A percentile compares a stretch with the other conserved stretches of the same genome.
Evolutionary conservation across 73 alveolate species (phyloP).

Genomic region (Tetrahymena elliotti): DNA sequence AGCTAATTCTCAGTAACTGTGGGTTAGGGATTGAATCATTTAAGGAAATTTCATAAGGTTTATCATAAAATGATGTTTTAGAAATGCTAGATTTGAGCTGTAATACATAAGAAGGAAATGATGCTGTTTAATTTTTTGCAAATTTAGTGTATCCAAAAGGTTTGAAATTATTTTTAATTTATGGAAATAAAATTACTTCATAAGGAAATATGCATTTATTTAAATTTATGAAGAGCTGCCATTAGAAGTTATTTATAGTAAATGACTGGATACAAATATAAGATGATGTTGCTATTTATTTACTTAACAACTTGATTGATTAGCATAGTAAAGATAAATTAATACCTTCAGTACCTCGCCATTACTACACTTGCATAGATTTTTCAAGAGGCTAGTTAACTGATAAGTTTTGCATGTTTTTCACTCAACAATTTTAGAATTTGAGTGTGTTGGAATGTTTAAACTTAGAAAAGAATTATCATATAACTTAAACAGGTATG

Average conservation of each 20-base stretch:
- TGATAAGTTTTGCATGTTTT: background rate
- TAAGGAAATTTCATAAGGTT: background rate
- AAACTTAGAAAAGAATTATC: background rate
- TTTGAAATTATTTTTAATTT: background rate
- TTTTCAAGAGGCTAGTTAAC: background rate
- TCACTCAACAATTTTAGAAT: background rate
- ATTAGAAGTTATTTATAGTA: background rate
- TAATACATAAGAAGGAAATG: background rate
- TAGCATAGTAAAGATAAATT: background rate
- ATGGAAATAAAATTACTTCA: background rate
- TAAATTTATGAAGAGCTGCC: background rate
- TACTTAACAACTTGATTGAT: background rate
- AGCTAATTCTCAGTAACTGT: background rate
- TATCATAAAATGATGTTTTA: background rate
- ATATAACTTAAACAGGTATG: background rate
- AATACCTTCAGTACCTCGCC: background rate
- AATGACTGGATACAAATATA: background rate
- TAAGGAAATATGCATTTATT: background rate
- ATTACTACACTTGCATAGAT: background rate
- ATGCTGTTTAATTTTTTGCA: background rate
- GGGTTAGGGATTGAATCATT: background rate
- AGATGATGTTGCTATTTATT: background rate
- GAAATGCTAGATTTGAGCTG: background rate
- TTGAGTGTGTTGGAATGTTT: background rate
- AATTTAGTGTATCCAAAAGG: background rate